Percentiles rank a stretch among this genome's conserved stretches.
phyloP scores from a whole-genome alignment of 129 eudicot genomes.

The Centaurea solstitialis region DNA sequence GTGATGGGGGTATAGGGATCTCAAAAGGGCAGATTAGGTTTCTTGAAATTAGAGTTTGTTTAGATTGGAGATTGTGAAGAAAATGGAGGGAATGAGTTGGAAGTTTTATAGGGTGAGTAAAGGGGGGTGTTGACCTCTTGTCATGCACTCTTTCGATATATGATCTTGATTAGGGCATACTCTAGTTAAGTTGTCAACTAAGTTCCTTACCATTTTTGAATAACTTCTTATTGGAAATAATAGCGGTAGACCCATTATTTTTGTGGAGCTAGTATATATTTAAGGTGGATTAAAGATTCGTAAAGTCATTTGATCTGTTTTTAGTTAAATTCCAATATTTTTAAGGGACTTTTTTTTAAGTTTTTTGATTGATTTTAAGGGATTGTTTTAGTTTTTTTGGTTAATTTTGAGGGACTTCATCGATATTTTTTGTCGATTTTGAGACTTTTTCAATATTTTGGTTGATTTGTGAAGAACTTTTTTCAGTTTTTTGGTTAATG shows the following conservation, averaged over 20 bases:
- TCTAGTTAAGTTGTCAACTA: slow-evolving; percentile 29
- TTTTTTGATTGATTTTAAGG: not conserved
- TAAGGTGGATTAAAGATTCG: not conserved
- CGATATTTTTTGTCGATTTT: too few relatives aligned
- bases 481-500: not conserved
- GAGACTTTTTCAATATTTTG: too few relatives aligned
- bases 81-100: slow-evolving; percentile 6
- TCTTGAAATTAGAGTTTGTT: not conserved
- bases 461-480: too few relatives aligned
- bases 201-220: slow-evolving; percentile 2
- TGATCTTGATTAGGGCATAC: slow-evolving; percentile 29
- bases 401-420: not conserved
- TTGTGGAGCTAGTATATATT: not conserved
- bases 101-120: slow-evolving; percentile 27
- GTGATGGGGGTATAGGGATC: not conserved
- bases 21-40: slow-evolving; percentile 7
- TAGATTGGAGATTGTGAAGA: slow-evolving; percentile 7
- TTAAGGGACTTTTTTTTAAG: too few relatives aligned
- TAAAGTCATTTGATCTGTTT: not conserved
- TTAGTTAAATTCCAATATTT: too few relatives aligned
- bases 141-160: slow-evolving; percentile 21
- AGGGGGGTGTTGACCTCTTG: slow-evolving; percentile 25
- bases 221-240: not conserved
- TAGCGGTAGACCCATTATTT: not conserved
- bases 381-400: not conserved